These are phyloP conservation scores for Tetradesmus lagerheimii DNA, from an alignment of 139 green algal species.

Conservation along the genomic window DNA sequence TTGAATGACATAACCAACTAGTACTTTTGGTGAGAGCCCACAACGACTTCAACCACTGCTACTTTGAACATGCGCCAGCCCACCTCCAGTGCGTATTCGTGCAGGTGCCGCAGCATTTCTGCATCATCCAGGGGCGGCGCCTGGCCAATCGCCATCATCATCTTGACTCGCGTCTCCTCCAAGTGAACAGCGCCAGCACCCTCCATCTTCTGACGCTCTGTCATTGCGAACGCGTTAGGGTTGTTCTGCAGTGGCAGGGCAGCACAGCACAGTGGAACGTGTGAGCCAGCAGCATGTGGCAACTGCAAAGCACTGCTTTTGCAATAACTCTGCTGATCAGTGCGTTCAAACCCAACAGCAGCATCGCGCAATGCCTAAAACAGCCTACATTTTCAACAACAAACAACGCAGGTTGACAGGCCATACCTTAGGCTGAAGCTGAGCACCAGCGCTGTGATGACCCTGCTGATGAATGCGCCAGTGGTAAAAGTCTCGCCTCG, in stretches of 20 bases:
- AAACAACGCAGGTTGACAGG: too few species aligned
- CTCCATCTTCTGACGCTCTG: conserved; percentile 79
- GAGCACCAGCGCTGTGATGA: conserved; percentile 81
- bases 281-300: too few species aligned
- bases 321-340: conserved; percentile 70
- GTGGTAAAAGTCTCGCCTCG: too few species aligned
- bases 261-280: neutral
- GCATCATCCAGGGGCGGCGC: conserved; percentile 76
- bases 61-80: too few species aligned
- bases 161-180: conserved; percentile 85
- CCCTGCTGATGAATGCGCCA: conserved; percentile 71
- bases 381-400: too few species aligned
- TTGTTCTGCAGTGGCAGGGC: conserved; percentile 58
- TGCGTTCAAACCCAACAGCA: too few species aligned
- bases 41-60: too few species aligned
- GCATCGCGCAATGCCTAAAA: too few species aligned
- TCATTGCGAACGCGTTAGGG: conserved; percentile 79
- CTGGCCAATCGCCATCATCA: conserved; percentile 86
- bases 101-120: conserved; percentile 74
- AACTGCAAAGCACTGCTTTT: conserved; percentile 81
- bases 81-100: conserved; percentile 67
- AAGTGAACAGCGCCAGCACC: conserved; percentile 77
- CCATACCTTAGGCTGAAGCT: conserved; percentile 59
- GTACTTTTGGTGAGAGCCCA: too few species aligned
- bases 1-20: too few species aligned